Conservation (phyloP, 1,139 yeast genomes). For the Geotrichum histeridarum region DNA sequence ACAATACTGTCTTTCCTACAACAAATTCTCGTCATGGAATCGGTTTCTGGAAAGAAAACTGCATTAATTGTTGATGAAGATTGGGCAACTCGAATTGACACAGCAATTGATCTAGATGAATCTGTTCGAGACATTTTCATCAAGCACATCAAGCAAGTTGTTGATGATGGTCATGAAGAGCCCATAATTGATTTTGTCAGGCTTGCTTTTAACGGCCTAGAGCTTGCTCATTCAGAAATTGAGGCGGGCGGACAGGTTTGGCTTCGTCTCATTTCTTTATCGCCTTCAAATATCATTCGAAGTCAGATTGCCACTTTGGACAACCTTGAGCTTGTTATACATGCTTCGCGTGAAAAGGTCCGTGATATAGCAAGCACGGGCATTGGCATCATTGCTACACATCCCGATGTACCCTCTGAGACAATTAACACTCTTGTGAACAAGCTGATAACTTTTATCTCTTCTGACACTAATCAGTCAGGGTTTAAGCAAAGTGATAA, state of each 20-base stretch:
- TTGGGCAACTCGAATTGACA: slow-evolving; percentile 70
- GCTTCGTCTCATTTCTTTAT: slow-evolving; percentile 28
- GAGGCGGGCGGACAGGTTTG: slow-evolving; percentile 30
- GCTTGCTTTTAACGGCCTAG: slow-evolving; percentile 38
- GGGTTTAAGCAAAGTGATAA: slow-evolving; percentile 14
- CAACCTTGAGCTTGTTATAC: slow-evolving; percentile 24
- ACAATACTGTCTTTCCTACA: slow-evolving; percentile 32
- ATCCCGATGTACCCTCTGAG: slow-evolving; percentile 34
- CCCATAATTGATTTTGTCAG: slow-evolving; percentile 28
- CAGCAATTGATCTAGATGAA: slow-evolving; percentile 60
- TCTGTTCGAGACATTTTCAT: slow-evolving; percentile 44
- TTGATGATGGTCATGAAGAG: slow-evolving; percentile 6
- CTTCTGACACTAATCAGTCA: slow-evolving; percentile 11
- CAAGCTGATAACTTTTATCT: slow-evolving; percentile 13
- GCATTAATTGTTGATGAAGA: slow-evolving; percentile 65
- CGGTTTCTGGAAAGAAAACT: slow-evolving; percentile 49
- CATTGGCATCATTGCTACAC: slow-evolving; percentile 54
- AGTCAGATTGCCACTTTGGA: slow-evolving; percentile 11
- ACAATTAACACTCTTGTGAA: slow-evolving; percentile 22
- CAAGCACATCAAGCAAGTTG: slow-evolving; percentile 23
- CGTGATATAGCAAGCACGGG: slow-evolving; percentile 43
- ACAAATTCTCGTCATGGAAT: slow-evolving; percentile 60
- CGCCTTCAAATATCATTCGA: slow-evolving; percentile 29
- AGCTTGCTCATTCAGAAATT: slow-evolving; percentile 18
- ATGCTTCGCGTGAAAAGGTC: slow-evolving; percentile 29